Conservation (phyloP, 1,284 basidiomycete species). For the Naganishia cerealis region DNA sequence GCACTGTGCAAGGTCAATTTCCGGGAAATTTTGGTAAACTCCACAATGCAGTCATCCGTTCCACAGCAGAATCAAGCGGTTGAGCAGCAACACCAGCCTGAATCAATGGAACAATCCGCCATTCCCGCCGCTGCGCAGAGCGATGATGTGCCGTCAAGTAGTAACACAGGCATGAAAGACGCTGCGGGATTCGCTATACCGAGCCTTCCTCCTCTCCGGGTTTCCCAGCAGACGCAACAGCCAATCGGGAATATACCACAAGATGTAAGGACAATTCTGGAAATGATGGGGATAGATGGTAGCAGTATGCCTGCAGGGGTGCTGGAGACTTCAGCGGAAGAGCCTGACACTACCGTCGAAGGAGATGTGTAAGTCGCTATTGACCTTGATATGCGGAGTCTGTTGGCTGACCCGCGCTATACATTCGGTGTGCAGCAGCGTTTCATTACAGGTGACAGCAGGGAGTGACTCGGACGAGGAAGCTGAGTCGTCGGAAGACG, state of each 20-base stretch:
- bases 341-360: background rate
- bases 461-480: conserved; percentile 22
- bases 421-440: background rate
- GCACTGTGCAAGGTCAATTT: too few relatives aligned
- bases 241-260: conserved; percentile 42
- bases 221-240: conserved; percentile 30
- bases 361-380: background rate
- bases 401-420: background rate
- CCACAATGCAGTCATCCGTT: background rate
- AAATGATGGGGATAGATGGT: conserved; percentile 46
- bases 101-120: background rate
- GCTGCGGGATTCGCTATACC: conserved; percentile 24
- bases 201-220: background rate
- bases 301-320: conserved; percentile 40
- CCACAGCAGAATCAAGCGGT: background rate
- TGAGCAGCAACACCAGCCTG: background rate
- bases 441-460: background rate
- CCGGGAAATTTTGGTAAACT: too few relatives aligned
- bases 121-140: background rate
- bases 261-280: conserved; percentile 48
- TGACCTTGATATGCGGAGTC: background rate
- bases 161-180: background rate
- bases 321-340: conserved; percentile 21
- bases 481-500: background rate
- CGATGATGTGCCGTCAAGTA: background rate